phyloP scores from a whole-genome alignment of 2,329 filamentous ascomycete species.

The Aotearoamyces nothofagi region DNA sequence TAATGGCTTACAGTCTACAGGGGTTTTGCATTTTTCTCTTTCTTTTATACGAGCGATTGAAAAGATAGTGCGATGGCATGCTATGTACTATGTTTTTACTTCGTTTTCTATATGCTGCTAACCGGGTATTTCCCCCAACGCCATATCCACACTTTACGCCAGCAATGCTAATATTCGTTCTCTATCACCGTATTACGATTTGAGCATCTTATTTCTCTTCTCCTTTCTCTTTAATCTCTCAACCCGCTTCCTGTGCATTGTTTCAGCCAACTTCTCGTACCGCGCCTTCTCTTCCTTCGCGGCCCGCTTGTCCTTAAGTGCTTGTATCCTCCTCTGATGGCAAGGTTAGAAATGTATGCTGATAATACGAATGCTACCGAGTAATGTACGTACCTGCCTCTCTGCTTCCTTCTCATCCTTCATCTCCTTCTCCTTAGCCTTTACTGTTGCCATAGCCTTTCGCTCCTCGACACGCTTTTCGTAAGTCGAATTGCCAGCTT shows the following conservation, averaged over 20 bases:
- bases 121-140: constrained; percentile 7
- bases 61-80: too few species aligned
- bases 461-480: constrained; percentile 60
- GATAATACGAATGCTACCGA: background rate
- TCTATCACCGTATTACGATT: constrained; percentile 39
- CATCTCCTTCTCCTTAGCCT: constrained; percentile 89
- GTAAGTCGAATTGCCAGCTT: constrained; percentile 62
- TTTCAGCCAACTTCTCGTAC: constrained; percentile 88
- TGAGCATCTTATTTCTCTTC: constrained; percentile 81
- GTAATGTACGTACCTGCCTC: constrained; percentile 47
- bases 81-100: too few species aligned
- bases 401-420: constrained; percentile 91
- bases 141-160: constrained; percentile 7
- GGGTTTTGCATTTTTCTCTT: too few species aligned
- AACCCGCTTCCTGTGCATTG: constrained; percentile 93
- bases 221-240: constrained; percentile 89
- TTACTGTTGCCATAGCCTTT: constrained; percentile 57
- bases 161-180: constrained; percentile 3
- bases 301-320: constrained; percentile 70
- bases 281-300: constrained; percentile 88
- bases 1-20: too few species aligned
- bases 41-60: too few species aligned
- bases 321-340: constrained; percentile 48
- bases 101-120: constrained; percentile 1
- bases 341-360: background rate